A percentile compares a stretch with the other conserved stretches of the same genome.
These are phyloP conservation scores for Nakataea oryzae DNA, from an alignment of 2,329 filamentous ascomycete species.

Conservation along the genomic window DNA sequence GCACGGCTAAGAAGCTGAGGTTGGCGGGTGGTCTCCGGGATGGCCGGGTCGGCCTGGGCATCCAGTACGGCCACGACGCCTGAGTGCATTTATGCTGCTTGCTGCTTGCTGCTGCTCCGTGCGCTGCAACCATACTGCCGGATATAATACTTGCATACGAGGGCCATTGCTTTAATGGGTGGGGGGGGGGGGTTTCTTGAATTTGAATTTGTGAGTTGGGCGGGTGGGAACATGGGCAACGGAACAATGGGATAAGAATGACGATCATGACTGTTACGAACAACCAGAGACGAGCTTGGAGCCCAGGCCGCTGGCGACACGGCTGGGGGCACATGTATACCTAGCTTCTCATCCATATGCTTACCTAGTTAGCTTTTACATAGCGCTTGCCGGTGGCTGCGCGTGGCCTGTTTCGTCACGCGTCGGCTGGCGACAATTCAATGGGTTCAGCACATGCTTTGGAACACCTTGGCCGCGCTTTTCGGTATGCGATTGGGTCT, in stretches of 20 bases:
- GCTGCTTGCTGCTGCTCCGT: too few species aligned
- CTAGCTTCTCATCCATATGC: not conserved
- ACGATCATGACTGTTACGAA: not conserved
- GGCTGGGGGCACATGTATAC: too few species aligned
- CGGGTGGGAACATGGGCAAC: not conserved
- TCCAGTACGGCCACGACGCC: slow-evolving; percentile 30
- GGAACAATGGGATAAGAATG: not conserved
- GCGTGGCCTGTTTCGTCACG: not conserved
- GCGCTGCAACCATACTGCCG: not conserved
- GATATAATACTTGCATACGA: not conserved
- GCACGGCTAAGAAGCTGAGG: slow-evolving; percentile 41
- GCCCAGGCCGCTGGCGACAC: too few species aligned
- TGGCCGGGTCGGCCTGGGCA: slow-evolving; percentile 38
- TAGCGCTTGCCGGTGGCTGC: not conserved
- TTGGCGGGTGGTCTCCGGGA: slow-evolving; percentile 27
- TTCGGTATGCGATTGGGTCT: not conserved
- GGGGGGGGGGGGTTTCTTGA: too few species aligned
- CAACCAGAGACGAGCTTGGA: not conserved
- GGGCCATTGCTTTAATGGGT: not conserved
- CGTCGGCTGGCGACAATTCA: not conserved
- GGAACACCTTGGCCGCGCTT: not conserved
- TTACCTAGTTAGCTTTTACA: not conserved
- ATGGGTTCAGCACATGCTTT: not conserved
- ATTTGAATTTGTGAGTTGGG: not conserved
- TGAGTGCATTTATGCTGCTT: not conserved